Percentiles rank a stretch among this genome's conserved stretches.
phyloP scores from a whole-genome alignment of 1,139 yeast genomes.

The Fermentozyma sake region DNA sequence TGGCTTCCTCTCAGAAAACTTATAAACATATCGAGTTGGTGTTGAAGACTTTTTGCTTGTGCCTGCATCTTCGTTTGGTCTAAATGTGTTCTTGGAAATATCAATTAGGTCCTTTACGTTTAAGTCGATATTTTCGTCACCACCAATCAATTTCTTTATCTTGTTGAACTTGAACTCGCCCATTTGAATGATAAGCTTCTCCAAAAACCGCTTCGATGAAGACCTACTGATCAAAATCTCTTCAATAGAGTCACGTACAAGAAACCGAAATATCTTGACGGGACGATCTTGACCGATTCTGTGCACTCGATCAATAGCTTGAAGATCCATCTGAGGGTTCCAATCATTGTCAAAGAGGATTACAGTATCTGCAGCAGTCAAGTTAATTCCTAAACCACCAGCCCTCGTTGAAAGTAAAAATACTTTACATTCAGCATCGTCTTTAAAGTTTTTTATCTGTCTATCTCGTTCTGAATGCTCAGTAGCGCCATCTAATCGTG shows the following conservation, averaged over 20 bases:
- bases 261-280: slow-evolving; percentile 73
- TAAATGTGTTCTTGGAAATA: slow-evolving; percentile 19
- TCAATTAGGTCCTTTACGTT: slow-evolving; percentile 26
- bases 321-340: slow-evolving; percentile 96
- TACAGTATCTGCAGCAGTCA: slow-evolving; percentile 86
- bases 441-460: slow-evolving; percentile 54
- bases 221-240: slow-evolving; percentile 75
- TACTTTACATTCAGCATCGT: slow-evolving; percentile 30
- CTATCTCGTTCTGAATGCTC: slow-evolving; percentile 61
- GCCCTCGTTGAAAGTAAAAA: slow-evolving; percentile 87
- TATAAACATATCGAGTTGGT: slow-evolving; percentile 8
- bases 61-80: slow-evolving; percentile 9
- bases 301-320: slow-evolving; percentile 94
- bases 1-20: slow-evolving; percentile 6
- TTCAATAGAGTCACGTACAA: slow-evolving; percentile 76
- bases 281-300: slow-evolving; percentile 88
- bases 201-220: slow-evolving; percentile 72
- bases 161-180: slow-evolving; percentile 66
- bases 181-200: slow-evolving; percentile 76
- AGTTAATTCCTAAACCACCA: slow-evolving; percentile 89
- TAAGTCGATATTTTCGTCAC: slow-evolving; percentile 12
- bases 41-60: background rate
- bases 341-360: slow-evolving; percentile 89
- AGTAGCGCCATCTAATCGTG: slow-evolving; percentile 77
- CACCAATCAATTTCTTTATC: slow-evolving; percentile 20